Conservation (phyloP, 169 alveolate species). For the Plasmodium knowlesi region DNA sequence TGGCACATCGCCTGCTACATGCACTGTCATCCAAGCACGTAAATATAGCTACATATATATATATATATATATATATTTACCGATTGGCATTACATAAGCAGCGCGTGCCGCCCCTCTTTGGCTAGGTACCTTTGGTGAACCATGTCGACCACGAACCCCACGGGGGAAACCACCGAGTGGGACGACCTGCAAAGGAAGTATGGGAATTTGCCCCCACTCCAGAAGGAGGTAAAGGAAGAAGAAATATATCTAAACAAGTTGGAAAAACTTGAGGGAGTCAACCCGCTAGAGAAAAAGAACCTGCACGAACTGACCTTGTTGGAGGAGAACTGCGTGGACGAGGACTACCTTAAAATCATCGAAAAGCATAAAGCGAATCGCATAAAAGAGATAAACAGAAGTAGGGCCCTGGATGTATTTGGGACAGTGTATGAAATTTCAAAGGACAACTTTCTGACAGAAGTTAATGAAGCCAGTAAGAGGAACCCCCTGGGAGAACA, state of each 20-base stretch:
- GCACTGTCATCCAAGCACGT: background rate
- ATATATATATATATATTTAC: background rate
- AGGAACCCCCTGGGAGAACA: slow-evolving; percentile 30
- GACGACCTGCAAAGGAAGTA: slow-evolving; percentile 91
- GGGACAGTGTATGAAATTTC: slow-evolving; percentile 77
- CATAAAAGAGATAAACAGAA: slow-evolving; percentile 56
- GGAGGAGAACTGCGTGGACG: slow-evolving; percentile 73
- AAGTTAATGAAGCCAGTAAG: slow-evolving; percentile 78
- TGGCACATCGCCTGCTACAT: too few species aligned
- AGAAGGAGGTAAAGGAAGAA: slow-evolving; percentile 86
- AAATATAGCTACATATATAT: background rate
- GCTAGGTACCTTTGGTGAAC: background rate
- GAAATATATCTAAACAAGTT: slow-evolving; percentile 77
- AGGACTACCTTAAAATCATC: slow-evolving; percentile 41
- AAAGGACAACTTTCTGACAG: slow-evolving; percentile 72
- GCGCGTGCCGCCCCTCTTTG: background rate
- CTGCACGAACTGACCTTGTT: slow-evolving; percentile 49
- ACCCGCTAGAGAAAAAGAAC: slow-evolving; percentile 68
- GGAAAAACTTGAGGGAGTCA: slow-evolving; percentile 64
- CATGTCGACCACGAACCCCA: slow-evolving; percentile 93
- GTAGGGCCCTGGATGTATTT: slow-evolving; percentile 55
- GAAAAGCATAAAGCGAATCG: slow-evolving; percentile 51
- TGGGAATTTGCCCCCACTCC: slow-evolving; percentile 89
- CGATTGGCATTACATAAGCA: background rate
- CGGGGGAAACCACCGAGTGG: slow-evolving; percentile 91